phyloP scores from a whole-genome alignment of 2,329 filamentous ascomycete genomes.

The Eutypa lata region DNA sequence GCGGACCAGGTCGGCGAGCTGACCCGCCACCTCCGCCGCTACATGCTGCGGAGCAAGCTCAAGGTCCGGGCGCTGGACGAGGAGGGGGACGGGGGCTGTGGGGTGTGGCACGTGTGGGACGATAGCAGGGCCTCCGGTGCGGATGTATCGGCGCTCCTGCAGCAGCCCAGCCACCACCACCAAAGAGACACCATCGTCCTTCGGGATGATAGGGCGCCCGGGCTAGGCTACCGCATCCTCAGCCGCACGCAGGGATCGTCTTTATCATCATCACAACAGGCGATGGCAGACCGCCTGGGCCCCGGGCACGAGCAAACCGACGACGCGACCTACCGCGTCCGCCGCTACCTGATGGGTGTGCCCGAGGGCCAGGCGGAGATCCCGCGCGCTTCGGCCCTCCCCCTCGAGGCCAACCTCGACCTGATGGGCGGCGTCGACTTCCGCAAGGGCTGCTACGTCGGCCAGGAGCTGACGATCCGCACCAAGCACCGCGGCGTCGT shows the following conservation, averaged over 20 bases:
- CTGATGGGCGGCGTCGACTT: constrained; percentile 84
- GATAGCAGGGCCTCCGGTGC: no score
- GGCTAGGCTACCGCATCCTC: constrained; percentile 51
- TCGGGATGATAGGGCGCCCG: constrained; percentile 52
- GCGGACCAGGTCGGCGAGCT: constrained; percentile 60
- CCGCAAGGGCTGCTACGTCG: constrained; percentile 93
- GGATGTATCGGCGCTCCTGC: constrained; percentile 2
- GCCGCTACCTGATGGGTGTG: constrained; percentile 76
- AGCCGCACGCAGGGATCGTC: constrained; percentile 25
- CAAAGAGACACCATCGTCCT: constrained; percentile 31
- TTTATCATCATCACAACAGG: background rate
- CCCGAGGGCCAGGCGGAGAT: constrained; percentile 85
- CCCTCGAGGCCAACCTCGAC: constrained; percentile 88
- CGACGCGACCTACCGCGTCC: constrained; percentile 65
- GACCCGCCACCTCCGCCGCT: constrained; percentile 72
- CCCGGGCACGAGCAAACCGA: constrained; percentile 44
- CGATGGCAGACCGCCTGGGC: constrained; percentile 27
- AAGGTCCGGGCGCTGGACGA: constrained; percentile 62
- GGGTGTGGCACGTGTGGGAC: constrained; percentile 74
- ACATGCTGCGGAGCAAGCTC: constrained; percentile 82
- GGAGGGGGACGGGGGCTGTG: constrained; percentile 60
- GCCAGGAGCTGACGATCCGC: constrained; percentile 93
- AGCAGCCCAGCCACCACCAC: background rate
- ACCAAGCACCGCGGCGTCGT: constrained; percentile 94
- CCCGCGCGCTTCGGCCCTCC: constrained; percentile 65